Evolutionary conservation across 2,329 filamentous ascomycete species (phyloP), one percentile per base, ranked within the genome.

Genomic region (Penicillium sclerotiorum): DNA sequence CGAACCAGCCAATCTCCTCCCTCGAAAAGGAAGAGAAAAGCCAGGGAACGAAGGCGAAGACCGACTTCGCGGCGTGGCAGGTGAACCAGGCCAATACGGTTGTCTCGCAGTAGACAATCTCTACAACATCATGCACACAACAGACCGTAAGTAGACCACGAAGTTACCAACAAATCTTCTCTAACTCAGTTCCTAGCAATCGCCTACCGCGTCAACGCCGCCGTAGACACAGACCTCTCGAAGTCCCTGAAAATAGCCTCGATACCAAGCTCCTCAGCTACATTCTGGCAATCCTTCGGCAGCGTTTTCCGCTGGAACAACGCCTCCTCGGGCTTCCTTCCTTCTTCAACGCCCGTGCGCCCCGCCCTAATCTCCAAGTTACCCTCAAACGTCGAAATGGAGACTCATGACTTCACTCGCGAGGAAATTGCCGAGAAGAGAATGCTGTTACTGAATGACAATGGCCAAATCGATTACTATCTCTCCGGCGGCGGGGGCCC

Each of bases 81-180:
- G 88, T n/a, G 83, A 90, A 33, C 80, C 80, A 15, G 91, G 89
- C 23, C 83, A 79, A 5, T 96, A 95, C 68, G 94, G 94, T 15
- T 97, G 94, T 68, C 77, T 97, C 22, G 90, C 93, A 1, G 88
- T 97, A 1, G 90, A 97, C 73, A 99, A 97, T 67, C 82, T 99
- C 49, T 99, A 97, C 77, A 99, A 99, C 63, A 82, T 99, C 56
- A 83, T 97, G 66, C 85, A 87, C 58, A 81, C 82, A 27, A 86
- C 85, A 52, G 85, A 88, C 55, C 84, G 73, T 75, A 67, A 51
- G 70, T 56, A 7, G n/a, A n/a, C n/a, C n/a, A n/a, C 12, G n/a
- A 15, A n/a, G 15, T 12, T 9, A 8, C n/a, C 11, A 11, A 4
- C 9, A 11, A n/a, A 23, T 20, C 13, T 23, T 17, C 21, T 12